A percentile compares a stretch with the other conserved stretches of the same genome.
Evolutionary conservation across 2,329 filamentous ascomycete species (phyloP).

Genomic region (Coniella lustricola): DNA sequence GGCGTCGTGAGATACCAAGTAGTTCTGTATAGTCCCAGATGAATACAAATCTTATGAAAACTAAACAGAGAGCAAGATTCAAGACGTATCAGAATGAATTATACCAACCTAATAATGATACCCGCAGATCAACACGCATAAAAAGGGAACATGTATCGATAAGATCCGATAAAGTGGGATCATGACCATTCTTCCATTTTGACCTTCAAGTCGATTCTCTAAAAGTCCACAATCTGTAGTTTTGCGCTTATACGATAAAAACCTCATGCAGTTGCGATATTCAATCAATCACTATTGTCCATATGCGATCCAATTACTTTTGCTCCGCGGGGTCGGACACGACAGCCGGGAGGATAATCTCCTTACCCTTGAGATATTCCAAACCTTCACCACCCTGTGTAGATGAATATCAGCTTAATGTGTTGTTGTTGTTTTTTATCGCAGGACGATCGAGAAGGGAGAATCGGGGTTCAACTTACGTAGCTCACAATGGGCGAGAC

Average conservation of each 20-base stretch:
- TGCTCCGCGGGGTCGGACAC: constrained; percentile 32
- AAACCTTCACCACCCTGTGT: constrained; percentile 57
- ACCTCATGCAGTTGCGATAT: neutral
- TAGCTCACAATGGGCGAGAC: constrained; percentile 93
- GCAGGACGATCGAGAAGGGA: neutral
- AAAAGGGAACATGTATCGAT: no score
- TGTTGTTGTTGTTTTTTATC: no score
- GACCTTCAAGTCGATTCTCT: no score
- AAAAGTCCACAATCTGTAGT: no score
- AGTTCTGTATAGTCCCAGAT: no score
- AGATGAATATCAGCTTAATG: constrained; percentile 15
- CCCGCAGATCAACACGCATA: no score
- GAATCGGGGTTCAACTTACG: constrained; percentile 50
- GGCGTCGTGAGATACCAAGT: neutral
- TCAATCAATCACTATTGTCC: neutral
- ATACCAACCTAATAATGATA: no score
- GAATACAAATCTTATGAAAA: no score
- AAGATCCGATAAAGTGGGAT: no score
- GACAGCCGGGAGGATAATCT: constrained; percentile 45
- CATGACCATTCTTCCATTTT: no score
- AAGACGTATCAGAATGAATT: no score
- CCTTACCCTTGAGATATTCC: constrained; percentile 46
- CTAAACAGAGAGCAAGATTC: no score
- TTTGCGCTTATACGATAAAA: neutral
- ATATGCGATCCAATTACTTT: neutral